Percentiles rank a stretch among this genome's conserved stretches.
These are phyloP conservation scores for Plasmopara viticola DNA, from an alignment of 352 stramenopile genomes.

Conservation along the genomic window DNA sequence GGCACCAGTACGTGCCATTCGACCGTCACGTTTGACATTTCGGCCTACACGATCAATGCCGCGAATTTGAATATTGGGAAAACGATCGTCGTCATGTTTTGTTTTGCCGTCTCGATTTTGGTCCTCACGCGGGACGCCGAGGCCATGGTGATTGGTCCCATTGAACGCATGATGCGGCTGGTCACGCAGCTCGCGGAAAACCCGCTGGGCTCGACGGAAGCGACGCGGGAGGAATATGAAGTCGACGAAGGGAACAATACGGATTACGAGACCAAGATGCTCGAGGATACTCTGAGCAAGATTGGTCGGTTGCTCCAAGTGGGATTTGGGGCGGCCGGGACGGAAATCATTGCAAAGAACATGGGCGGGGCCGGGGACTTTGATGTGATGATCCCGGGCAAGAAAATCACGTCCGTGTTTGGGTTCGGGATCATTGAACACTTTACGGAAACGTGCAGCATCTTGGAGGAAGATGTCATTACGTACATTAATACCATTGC, in stretches of 20 bases:
- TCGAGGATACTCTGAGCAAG: conserved; percentile 93
- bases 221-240: conserved; percentile 71
- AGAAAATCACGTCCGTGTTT: conserved; percentile 95
- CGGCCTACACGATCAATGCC: conserved; percentile 26
- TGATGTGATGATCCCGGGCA: conserved; percentile 96
- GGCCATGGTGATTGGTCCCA: conserved; percentile 93
- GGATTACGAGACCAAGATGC: conserved; percentile 94
- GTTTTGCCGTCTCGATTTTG: conserved; percentile 86
- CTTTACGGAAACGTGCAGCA: conserved; percentile 91
- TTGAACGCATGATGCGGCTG: conserved; percentile 93
- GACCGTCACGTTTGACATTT: conserved; percentile 72
- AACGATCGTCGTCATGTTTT: conserved; percentile 88
- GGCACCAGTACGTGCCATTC: conserved; percentile 54
- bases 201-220: conserved; percentile 57
- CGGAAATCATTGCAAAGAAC: conserved; percentile 98
- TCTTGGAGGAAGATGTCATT: conserved; percentile 94
- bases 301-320: conserved; percentile 94
- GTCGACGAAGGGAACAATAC: conserved; percentile 29
- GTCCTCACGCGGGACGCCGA: conserved; percentile 93
- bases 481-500: conserved; percentile 98
- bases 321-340: conserved; percentile 95
- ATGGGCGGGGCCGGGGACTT: conserved; percentile 89
- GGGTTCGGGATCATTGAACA: conserved; percentile 95
- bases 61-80: conserved; percentile 75
- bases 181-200: conserved; percentile 68